These are phyloP conservation scores for Primulina huaijiensis DNA, from an alignment of 257 asterid species.

Conservation along the genomic window DNA sequence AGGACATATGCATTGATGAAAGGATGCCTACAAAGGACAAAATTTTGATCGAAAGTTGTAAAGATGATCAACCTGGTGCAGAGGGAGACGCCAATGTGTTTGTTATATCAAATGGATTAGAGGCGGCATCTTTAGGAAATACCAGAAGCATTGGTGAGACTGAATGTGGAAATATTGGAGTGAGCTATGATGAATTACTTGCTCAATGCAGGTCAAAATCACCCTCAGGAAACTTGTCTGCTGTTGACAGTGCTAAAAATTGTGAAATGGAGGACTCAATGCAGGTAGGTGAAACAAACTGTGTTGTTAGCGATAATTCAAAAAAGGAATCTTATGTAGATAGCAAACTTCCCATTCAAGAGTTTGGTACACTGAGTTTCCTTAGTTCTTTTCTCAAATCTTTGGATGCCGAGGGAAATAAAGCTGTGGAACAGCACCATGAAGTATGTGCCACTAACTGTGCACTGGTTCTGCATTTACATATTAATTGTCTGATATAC, in stretches of 20 bases:
- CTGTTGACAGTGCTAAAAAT: neutral
- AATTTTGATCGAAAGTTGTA: slow-evolving; percentile 28
- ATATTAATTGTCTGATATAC: neutral
- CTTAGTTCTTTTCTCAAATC: slow-evolving; percentile 36
- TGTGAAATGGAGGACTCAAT: neutral
- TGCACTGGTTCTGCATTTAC: slow-evolving; percentile 13
- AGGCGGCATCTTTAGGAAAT: slow-evolving; percentile 24
- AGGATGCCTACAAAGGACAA: slow-evolving; percentile 49
- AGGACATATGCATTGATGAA: slow-evolving; percentile 81
- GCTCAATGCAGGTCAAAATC: slow-evolving; percentile 15
- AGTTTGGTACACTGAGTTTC: slow-evolving; percentile 41
- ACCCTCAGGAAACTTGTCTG: neutral
- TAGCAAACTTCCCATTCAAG: slow-evolving; percentile 36
- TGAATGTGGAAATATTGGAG: slow-evolving; percentile 32
- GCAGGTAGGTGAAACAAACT: neutral
- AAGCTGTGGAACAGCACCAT: slow-evolving; percentile 14
- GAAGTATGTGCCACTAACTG: slow-evolving; percentile 36
- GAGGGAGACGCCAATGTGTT: slow-evolving; percentile 28
- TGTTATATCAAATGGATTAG: slow-evolving; percentile 26
- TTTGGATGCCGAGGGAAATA: slow-evolving; percentile 19
- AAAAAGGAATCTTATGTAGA: slow-evolving; percentile 35
- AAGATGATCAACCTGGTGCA: slow-evolving; percentile 31
- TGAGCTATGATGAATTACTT: slow-evolving; percentile 10
- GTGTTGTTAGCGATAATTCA: slow-evolving; percentile 20
- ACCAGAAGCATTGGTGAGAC: slow-evolving; percentile 18